Percentiles rank a stretch among this genome's conserved stretches.
Evolutionary conservation across 768 basidiomycete species (phyloP).

Genomic region (Pulveroboletus ravenelii): DNA sequence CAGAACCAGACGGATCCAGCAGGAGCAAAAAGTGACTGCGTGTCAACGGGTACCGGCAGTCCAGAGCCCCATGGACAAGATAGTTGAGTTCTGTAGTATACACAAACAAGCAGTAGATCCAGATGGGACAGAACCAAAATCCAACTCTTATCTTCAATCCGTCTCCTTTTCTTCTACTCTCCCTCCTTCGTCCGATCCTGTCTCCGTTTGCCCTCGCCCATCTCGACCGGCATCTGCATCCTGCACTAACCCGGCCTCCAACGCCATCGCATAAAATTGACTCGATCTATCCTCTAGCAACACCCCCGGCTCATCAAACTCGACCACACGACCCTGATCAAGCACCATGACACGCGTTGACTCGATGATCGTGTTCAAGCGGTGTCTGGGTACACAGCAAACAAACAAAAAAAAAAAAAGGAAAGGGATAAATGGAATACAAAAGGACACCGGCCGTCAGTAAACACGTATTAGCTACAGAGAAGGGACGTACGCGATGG

Average conservation of each 20-base stretch:
- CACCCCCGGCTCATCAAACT: slow-evolving; percentile 67
- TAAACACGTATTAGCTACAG: too few species aligned
- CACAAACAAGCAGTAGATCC: too few species aligned
- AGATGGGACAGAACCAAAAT: too few species aligned
- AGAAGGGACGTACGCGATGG: slow-evolving; percentile 63
- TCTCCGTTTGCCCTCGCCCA: background rate
- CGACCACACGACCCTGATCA: slow-evolving; percentile 75
- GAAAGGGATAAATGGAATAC: too few species aligned
- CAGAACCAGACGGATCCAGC: too few species aligned
- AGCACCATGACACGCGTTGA: slow-evolving; percentile 81
- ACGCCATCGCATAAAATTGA: slow-evolving; percentile 58
- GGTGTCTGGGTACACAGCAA: slow-evolving; percentile 44
- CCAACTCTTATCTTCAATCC: background rate
- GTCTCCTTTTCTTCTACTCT: background rate
- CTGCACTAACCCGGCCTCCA: slow-evolving; percentile 52
- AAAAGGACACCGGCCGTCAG: background rate
- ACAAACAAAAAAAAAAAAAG: background rate
- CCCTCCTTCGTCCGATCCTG: background rate
- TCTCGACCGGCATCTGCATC: background rate
- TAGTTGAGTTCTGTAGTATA: too few species aligned
- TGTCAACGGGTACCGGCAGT: too few species aligned
- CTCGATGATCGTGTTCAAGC: slow-evolving; percentile 79
- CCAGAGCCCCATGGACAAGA: too few species aligned
- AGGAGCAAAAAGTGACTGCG: too few species aligned
- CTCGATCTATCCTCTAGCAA: slow-evolving; percentile 57